Evolutionary conservation across 2,329 filamentous ascomycete species (phyloP).

Genomic region (Botryotinia convoluta): DNA sequence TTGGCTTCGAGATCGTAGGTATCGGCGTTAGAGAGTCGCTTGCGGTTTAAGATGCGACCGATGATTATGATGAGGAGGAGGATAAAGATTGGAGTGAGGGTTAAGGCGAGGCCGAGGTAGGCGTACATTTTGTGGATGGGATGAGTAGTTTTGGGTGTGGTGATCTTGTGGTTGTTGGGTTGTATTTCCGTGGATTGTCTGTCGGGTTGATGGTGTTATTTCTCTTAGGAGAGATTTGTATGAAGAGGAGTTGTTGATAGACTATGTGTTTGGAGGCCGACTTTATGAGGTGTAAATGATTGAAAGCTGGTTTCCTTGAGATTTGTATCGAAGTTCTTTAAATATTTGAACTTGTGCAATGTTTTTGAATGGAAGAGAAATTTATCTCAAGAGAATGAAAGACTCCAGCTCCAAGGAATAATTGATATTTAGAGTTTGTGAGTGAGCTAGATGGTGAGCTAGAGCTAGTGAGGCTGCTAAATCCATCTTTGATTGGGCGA

Average conservation of each 20-base stretch:
- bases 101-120: background rate
- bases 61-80: background rate
- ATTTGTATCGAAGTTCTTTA: background rate
- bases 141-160: background rate
- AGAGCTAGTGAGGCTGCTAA: background rate
- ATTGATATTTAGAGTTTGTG: background rate
- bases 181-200: too few species aligned
- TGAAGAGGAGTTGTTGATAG: accelerated
- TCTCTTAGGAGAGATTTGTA: background rate
- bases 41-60: too few species aligned
- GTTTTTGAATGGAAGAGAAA: background rate
- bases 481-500: background rate
- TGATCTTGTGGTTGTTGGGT: background rate
- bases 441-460: background rate
- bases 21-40: too few species aligned
- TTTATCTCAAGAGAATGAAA: background rate
- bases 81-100: background rate
- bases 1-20: background rate
- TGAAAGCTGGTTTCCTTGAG: too few species aligned
- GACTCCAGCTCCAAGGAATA: background rate
- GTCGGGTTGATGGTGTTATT: background rate
- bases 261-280: too few species aligned
- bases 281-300: background rate
- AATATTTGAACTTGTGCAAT: background rate
- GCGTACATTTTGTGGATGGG: background rate